Conservation (phyloP, 345 rosid genomes). For the Salix koriyanagi region DNA sequence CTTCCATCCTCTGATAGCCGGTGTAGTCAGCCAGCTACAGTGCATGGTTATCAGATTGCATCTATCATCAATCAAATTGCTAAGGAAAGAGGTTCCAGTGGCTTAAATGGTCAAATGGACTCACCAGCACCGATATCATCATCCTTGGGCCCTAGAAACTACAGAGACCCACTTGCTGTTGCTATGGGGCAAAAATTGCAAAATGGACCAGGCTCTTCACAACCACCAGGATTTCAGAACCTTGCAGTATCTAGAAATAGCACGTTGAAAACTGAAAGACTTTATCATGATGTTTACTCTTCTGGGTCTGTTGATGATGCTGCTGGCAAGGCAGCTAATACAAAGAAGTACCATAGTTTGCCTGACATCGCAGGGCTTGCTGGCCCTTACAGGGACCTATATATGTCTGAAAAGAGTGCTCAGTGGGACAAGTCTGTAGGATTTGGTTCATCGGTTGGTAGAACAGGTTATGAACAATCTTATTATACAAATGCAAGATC, state of each 20-base stretch:
- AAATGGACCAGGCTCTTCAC: conserved; percentile 54
- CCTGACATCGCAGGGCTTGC: conserved; percentile 80
- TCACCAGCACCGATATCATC: conserved; percentile 45
- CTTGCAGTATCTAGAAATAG: conserved; percentile 49
- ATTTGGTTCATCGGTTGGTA: conserved; percentile 48
- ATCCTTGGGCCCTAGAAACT: conserved; percentile 47
- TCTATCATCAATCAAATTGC: conserved; percentile 51
- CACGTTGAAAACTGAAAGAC: conserved; percentile 47
- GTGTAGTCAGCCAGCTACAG: conserved; percentile 55
- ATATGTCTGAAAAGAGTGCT: conserved; percentile 42
- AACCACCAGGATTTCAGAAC: conserved; percentile 57
- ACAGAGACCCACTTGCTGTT: conserved; percentile 47
- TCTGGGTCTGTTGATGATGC: conserved; percentile 40
- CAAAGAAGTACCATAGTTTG: conserved; percentile 84
- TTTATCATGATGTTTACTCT: conserved; percentile 43
- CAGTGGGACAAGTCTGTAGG: conserved; percentile 56
- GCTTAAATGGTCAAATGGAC: conserved; percentile 52
- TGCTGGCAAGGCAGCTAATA: conserved; percentile 37
- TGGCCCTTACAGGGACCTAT: conserved; percentile 49
- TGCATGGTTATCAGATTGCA: conserved; percentile 70
- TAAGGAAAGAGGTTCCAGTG: conserved; percentile 44
- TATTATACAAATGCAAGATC: conserved; percentile 47
- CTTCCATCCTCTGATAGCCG: conserved; percentile 56
- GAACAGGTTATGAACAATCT: conserved; percentile 45
- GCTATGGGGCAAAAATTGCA: conserved; percentile 60